Base-by-base conservation (phyloP, 805 yeast species). In the Zygosaccharomyces gambellarensis region DNA sequence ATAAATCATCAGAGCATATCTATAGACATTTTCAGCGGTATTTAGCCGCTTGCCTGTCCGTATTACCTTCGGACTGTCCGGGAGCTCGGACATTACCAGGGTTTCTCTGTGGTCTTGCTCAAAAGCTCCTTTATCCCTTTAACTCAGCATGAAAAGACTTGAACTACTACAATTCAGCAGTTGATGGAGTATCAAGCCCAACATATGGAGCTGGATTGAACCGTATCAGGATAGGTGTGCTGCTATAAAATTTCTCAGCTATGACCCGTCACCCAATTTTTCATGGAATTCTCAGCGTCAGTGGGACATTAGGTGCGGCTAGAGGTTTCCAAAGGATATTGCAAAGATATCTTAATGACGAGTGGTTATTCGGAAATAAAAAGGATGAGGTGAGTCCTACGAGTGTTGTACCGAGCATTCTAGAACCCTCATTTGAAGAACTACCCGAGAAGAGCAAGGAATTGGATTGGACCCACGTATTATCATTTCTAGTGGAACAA, bases 201-300 rank as follows among this genome's bases (percentile, higher is more conserved):
- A 34, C 38, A 14, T 3, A 34, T 34, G 38, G 22, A 34, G 12
- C 23, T 17, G 21, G 38, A 34, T 34, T 34, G 22, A 34, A 9
- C 38, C 21, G 3, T 34, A 8, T 8, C 22, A 14, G 22, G 38
- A 17, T 14, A 34, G 38, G 22, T 34, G 10, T 34, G 28, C 28
- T 3, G 8, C 22, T 8, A 14, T 17, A 14, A 6, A 8, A 21
- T 11, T 25, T 17, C 11, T 28, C 9, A 10, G 36, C 28, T 11
- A 57, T 57, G 61, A 51, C 57, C 19, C 52, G 59, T 21, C 54
- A 54, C 29, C 57, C 61, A 11, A 55, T 56, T 23, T 34, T 58
- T 17, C 57, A 48, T 19, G 46, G 53, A 17, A 31, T 51, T 6
- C 39, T 57, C 17, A 51, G 56, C 5, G 23, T 57, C 8, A 57